phyloP scores from a whole-genome alignment of 352 stramenopile species.

The Stramenopiles sp. region DNA sequence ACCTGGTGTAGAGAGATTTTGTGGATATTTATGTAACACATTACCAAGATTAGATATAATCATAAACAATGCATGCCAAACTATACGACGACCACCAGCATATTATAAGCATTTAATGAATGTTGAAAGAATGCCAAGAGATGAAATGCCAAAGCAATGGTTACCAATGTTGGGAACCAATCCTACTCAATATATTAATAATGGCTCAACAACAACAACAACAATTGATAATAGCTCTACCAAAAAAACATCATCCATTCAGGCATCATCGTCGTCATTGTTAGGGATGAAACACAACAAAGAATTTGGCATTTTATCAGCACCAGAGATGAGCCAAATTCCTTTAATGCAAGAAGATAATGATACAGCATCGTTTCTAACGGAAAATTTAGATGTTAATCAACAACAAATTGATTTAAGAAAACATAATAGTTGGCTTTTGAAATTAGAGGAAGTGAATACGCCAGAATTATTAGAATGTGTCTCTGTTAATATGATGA shows the following conservation, averaged over 20 bases:
- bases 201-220: too few species aligned
- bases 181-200: too few species aligned
- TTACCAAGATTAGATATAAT: slow-evolving; percentile 65
- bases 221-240: too few species aligned
- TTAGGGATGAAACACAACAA: not conserved
- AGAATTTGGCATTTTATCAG: slow-evolving; percentile 28
- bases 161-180: slow-evolving; percentile 30
- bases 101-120: slow-evolving; percentile 75
- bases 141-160: slow-evolving; percentile 29
- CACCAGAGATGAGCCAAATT: slow-evolving; percentile 63
- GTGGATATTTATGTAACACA: slow-evolving; percentile 46
- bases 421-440: slow-evolving; percentile 76
- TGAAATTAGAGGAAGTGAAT: slow-evolving; percentile 46
- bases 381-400: slow-evolving; percentile 73
- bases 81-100: slow-evolving; percentile 60
- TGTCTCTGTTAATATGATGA: slow-evolving; percentile 80
- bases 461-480: slow-evolving; percentile 47
- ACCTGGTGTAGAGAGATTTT: slow-evolving; percentile 71
- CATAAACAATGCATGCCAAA: slow-evolving; percentile 90
- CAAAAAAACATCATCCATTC: too few species aligned
- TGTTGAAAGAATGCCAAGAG: slow-evolving; percentile 34
- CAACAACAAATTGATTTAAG: slow-evolving; percentile 82
- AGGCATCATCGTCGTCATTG: too few species aligned
- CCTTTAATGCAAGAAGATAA: slow-evolving; percentile 56
- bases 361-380: slow-evolving; percentile 27